Percentiles rank a stretch among this genome's conserved stretches.
Evolutionary conservation across 306 rosid species (phyloP).

Genomic region (Elaeagnus macrophylla): DNA sequence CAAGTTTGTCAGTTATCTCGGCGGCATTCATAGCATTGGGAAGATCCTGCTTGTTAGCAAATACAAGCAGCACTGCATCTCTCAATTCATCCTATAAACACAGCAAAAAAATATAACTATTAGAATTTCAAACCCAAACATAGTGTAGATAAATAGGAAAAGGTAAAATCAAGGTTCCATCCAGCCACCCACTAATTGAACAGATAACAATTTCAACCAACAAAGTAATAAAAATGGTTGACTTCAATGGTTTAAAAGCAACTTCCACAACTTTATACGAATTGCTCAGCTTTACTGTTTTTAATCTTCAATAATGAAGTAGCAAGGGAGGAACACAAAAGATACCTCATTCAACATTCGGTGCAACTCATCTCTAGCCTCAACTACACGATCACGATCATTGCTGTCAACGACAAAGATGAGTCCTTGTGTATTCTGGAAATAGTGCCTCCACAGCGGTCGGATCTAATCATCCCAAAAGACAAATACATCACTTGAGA

Average conservation of each 20-base stretch:
- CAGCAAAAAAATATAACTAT: too few species aligned
- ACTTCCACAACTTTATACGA: too few species aligned
- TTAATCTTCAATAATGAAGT: too few species aligned
- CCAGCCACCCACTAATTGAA: too few species aligned
- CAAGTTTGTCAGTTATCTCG: conserved; percentile 55
- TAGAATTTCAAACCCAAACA: too few species aligned
- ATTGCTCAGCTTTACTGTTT: too few species aligned
- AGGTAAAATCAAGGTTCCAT: too few species aligned
- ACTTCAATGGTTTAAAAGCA: too few species aligned
- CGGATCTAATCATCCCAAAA: conserved; percentile 24
- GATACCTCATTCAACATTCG: conserved; percentile 60
- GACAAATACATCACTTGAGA: too few species aligned
- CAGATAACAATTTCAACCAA: too few species aligned
- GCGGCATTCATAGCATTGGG: conserved; percentile 75
- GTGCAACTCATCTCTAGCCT: conserved; percentile 66
- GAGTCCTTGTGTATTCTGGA: conserved; percentile 69
- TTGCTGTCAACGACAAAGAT: conserved; percentile 70
- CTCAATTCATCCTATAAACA: conserved; percentile 44
- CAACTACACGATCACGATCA: conserved; percentile 62
- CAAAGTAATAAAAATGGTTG: too few species aligned
- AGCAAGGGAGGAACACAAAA: not conserved
- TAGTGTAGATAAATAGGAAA: too few species aligned
- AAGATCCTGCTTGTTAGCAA: conserved; percentile 72
- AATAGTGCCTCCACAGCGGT: conserved; percentile 67
- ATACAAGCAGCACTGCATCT: conserved; percentile 63